Evolutionary conservation across 495 filamentous ascomycete species (phyloP), one percentile per base, ranked within the genome.

Genomic region (Lasiosphaeria hispida): DNA sequence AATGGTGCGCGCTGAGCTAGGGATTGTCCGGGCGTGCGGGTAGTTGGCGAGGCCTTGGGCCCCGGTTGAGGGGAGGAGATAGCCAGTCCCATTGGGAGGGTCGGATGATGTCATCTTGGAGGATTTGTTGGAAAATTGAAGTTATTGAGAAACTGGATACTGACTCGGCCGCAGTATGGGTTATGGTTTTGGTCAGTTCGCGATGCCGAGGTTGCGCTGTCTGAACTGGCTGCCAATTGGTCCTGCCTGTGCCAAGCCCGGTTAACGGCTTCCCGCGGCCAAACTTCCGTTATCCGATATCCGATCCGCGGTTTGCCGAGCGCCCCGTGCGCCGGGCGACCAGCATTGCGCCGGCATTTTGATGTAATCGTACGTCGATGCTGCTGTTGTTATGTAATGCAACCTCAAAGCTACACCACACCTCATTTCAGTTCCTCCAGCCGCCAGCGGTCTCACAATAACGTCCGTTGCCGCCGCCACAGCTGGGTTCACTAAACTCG

Each of bases 41-140:
- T 69, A 69, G 52, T 66, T 69, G 58, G 66, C 66, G 10, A 66
- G 63, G 8, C 62, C 62, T 15, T 64, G 65, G 4, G 66, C 54
- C 9, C 58, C 56, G 11, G 44, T 54, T 18, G 59, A 37, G 1
- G 60, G 62, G 44, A 64, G 62, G 38, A 68, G 48, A 45, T 55
- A 68, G 50, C 53, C 52, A 14, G 61, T 63, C 38, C 61, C 58
- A 63, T 66, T 69, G 44, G 59, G 23, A 19, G 36, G 49, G 10
- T 5, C 1, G 34, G 15, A 13, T 2, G 15, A 13, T 2, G 48
- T 2, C 14, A 37, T 51, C 6, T 14, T 51, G 14, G 30, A 8
- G 48, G n/a, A n/a, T 36, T 14, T 5, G 3, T 39, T 52, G 10
- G 34, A 18, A 6, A 7, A 1, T 38, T 38, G 33, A 7, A 9